A percentile compares a stretch with the other conserved stretches of the same genome.
Evolutionary conservation across 345 rosid species (phyloP).

Genomic region (Pelargonium nanum): DNA sequence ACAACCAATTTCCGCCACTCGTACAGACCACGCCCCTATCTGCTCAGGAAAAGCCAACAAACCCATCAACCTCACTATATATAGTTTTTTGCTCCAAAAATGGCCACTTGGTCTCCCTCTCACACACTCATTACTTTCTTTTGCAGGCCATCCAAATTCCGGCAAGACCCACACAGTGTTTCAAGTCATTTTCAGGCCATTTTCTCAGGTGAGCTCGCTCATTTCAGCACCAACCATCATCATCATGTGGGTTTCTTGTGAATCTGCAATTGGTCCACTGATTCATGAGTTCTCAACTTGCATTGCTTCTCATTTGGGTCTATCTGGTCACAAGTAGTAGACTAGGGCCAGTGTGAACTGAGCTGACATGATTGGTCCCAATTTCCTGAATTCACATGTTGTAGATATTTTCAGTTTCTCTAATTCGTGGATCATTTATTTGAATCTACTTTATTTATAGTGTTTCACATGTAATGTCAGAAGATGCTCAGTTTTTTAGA

Average conservation of each 20-base stretch:
- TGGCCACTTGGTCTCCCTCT: not conserved
- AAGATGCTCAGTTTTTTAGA: no score
- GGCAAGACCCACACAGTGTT: conserved; percentile 12
- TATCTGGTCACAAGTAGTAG: no score
- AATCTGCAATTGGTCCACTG: not conserved
- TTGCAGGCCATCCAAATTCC: not conserved
- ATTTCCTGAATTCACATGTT: no score
- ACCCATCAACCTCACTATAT: conserved; percentile 1
- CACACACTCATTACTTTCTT: conserved; percentile 9
- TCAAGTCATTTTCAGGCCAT: conserved; percentile 14
- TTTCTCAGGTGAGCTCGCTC: conserved; percentile 16
- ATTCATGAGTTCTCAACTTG: no score
- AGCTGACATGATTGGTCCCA: no score
- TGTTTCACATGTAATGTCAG: no score
- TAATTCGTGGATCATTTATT: no score
- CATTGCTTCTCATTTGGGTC: not conserved
- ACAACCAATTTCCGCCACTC: conserved; percentile 33
- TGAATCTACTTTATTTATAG: no score
- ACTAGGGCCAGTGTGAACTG: no score
- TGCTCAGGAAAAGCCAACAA: conserved; percentile 37
- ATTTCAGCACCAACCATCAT: not conserved
- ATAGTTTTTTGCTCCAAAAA: conserved; percentile 2
- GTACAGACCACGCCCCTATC: conserved; percentile 63
- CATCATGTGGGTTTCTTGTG: not conserved
- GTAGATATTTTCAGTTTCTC: no score